Evolutionary conservation across 106 monocot species (phyloP), one percentile per base, ranked within the genome.

Genomic region (Apostasia ramifera): DNA sequence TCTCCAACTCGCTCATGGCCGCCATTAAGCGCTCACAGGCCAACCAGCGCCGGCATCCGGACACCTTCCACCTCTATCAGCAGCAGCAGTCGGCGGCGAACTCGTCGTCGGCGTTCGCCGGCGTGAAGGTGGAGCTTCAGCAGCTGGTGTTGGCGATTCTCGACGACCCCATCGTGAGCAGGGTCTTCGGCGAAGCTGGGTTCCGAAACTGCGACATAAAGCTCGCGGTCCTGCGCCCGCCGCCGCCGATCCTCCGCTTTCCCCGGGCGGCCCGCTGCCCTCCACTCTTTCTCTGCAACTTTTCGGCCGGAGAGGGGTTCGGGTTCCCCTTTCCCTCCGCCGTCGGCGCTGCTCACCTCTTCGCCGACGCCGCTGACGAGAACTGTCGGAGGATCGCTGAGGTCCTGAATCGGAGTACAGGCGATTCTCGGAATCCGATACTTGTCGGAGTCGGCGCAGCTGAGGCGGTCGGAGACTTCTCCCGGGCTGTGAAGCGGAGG

Each of bases 1-100:
- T 97, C 6, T 92, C 97, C 55, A 97, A 97, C 87, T 89, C 97
- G 3, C 85, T 97, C 58, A 92, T 98, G 97, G 97, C 97, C 6
- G 97, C 97, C 44, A 88, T 99, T 80, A 99, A 93, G 81, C 82
- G 97, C 11, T 92, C 97, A 8, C 97, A 98, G 82, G 97, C 97
- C 38, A 87, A 83, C 83, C 92, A 93, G 87, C 54, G 92, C 15
- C 75, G 93, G 44, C 84, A 97, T 59, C 92, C 97, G 4, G 97
- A 98, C 53, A 85, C 90, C 8, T 90, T 98, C 76, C 87, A 90
- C 75, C 81, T 92, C 43, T 87, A 89, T 82, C 85, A 86, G 61
- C 91, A 81, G 49, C 80, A 81, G 44, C 66, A 59, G 12, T 66
- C 63, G 41, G 71, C 59, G 48, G 47, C 48, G 57, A 66, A 47